A percentile compares a stretch with the other conserved stretches of the same genome.
These are phyloP conservation scores for Candida maesae DNA, from an alignment of 805 yeast species.

Conservation along the genomic window DNA sequence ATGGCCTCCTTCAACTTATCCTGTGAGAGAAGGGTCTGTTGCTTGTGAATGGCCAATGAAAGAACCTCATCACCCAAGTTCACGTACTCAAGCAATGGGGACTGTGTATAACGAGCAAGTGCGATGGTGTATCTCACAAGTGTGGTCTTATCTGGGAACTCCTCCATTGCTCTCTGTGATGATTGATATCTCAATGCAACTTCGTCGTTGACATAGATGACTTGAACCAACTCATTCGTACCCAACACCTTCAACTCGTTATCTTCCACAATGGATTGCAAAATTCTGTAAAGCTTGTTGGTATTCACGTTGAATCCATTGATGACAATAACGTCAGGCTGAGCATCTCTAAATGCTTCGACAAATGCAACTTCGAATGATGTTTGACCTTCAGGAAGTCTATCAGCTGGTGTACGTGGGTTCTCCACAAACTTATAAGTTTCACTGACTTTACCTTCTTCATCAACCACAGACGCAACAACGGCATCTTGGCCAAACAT, in stretches of 20 bases:
- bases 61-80: conserved; percentile 71
- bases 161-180: conserved; percentile 68
- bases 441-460: conserved; percentile 74
- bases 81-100: conserved; percentile 88
- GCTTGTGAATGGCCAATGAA: conserved; percentile 63
- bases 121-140: conserved; percentile 83
- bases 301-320: conserved; percentile 82
- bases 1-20: conserved; percentile 63
- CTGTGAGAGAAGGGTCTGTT: conserved; percentile 66
- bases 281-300: conserved; percentile 52
- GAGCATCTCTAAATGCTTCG: conserved; percentile 54
- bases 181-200: conserved; percentile 86
- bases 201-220: conserved; percentile 88
- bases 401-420: conserved; percentile 49
- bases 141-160: conserved; percentile 80
- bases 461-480: conserved; percentile 73
- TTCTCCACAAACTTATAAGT: conserved; percentile 73
- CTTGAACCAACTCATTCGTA: conserved; percentile 46
- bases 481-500: conserved; percentile 78
- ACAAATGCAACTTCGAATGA: conserved; percentile 66
- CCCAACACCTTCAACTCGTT: conserved; percentile 42
- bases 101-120: conserved; percentile 86
- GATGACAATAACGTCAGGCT: conserved; percentile 88
- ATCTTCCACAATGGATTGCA: conserved; percentile 48
- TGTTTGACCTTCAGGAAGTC: conserved; percentile 38